A percentile compares a stretch with the other conserved stretches of the same genome.
These are phyloP conservation scores for Entamoeba moshkovskii DNA, from an alignment of 208 protist species.

Conservation along the genomic window DNA sequence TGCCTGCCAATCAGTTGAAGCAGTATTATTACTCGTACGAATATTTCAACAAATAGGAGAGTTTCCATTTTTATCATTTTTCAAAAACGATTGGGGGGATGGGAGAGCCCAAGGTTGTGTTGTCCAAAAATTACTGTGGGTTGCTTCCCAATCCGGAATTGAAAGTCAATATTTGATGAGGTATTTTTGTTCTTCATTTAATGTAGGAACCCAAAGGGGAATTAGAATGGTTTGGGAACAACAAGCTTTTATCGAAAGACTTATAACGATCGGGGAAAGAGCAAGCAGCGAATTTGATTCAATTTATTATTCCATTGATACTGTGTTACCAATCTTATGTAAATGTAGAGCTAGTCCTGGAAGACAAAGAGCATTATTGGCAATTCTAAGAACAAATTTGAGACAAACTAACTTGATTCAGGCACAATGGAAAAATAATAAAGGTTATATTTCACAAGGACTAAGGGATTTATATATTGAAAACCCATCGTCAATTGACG, in stretches of 20 bases:
- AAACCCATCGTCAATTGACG: neutral
- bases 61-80: neutral
- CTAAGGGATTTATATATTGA: neutral
- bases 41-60: neutral
- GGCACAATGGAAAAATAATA: neutral
- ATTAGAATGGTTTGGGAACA: neutral
- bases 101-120: neutral
- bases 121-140: neutral
- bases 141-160: neutral
- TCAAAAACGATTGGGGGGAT: neutral
- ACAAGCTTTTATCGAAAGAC: neutral
- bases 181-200: neutral
- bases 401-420: neutral
- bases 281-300: neutral
- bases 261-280: neutral
- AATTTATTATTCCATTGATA: neutral
- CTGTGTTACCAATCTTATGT: neutral
- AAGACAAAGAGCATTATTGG: neutral
- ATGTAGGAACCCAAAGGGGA: neutral
- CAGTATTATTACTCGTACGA: neutral
- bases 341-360: neutral
- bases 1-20: neutral
- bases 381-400: neutral
- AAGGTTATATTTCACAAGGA: neutral
- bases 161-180: neutral